phyloP scores from a whole-genome alignment of 352 stramenopile genomes.

The Nothophytophthora sp. region DNA sequence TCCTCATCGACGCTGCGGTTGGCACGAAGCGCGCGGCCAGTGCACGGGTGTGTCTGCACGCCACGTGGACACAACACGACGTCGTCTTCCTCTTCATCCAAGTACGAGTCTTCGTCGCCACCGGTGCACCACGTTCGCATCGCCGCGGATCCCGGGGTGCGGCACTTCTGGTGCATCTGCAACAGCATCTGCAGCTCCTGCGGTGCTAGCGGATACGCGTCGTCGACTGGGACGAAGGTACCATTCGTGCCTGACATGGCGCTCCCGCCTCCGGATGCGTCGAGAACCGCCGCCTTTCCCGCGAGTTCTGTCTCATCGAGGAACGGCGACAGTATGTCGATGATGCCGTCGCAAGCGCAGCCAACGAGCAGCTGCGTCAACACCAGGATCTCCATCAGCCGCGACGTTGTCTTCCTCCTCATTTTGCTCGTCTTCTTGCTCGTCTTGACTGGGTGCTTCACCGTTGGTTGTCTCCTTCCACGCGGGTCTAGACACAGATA shows the following conservation, averaged over 20 bases:
- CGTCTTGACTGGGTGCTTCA: not conserved
- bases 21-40: constrained; percentile 45
- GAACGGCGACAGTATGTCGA: constrained; percentile 43
- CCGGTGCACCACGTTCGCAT: constrained; percentile 70
- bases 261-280: too few species aligned
- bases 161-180: constrained; percentile 49
- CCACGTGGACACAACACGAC: constrained; percentile 41
- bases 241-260: constrained; percentile 2
- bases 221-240: constrained; percentile 34
- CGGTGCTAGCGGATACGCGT: constrained; percentile 48
- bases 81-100: constrained; percentile 3
- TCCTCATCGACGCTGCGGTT: constrained; percentile 15
- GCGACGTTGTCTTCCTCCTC: not conserved
- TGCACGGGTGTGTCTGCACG: constrained; percentile 63
- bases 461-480: not conserved
- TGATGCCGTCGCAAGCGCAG: constrained; percentile 21
- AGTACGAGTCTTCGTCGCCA: constrained; percentile 7
- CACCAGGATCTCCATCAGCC: constrained; percentile 7
- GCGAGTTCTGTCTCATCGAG: constrained; percentile 33
- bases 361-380: constrained; percentile 1
- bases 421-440: constrained; percentile 1
- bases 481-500: constrained; percentile 27
- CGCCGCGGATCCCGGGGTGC: constrained; percentile 38
- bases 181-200: constrained; percentile 46
- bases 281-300: constrained; percentile 17